Evolutionary conservation across 2,329 filamentous ascomycete species (phyloP), one percentile per base, ranked within the genome.

Genomic region (Colletotrichum neosansevieriae): DNA sequence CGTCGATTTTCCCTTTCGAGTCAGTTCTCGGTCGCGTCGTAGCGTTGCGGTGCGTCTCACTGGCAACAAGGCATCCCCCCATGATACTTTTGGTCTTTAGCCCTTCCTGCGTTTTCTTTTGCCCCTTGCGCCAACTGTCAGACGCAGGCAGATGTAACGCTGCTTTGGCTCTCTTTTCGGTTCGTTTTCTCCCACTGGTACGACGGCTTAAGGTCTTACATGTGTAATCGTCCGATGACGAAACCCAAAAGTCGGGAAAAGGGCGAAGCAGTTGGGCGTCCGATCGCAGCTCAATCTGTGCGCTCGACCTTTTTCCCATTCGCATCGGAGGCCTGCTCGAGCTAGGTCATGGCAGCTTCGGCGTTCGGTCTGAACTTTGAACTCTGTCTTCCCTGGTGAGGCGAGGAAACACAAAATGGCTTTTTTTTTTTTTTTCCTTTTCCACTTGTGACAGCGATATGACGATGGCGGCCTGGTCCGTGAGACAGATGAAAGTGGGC

Each of bases 281-380:
- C 42, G 65, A 68, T 65, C 56, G 49, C 62, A 15, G 21, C 32
- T 42, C 49, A 34, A 49, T 21, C 40, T 34, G 13, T 19, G 32
- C 54, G 38, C 60, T 53, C 38, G 63, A 36, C 42, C 58, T 36
- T 29, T 21, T 29, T 51, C 32, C 12, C 34, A 40, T 11, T 68
- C 65, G 65, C 65, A 65, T 65, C 65, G 61, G 65, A 54, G 49
- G 54, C 56, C 54, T 44, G 53, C 47, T 54, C 53, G 17, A 54
- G 24, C 40, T 15, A 45, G 65, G 54, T 49, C 54, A 65, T 47
- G 65, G 65, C 61, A 36, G 38, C 53, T 50, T 54, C 56, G 49
- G 21, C 13, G 17, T 65, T 60, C 62, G 38, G 54, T 65, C 61
- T 68, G 65, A 68, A 68, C 65, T 65, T 50, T 65, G 58, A 38